Evolutionary conservation across 2,329 filamentous ascomycete species (phyloP), one percentile per base, ranked within the genome.

Genomic region (Sphaerulina populicola): DNA sequence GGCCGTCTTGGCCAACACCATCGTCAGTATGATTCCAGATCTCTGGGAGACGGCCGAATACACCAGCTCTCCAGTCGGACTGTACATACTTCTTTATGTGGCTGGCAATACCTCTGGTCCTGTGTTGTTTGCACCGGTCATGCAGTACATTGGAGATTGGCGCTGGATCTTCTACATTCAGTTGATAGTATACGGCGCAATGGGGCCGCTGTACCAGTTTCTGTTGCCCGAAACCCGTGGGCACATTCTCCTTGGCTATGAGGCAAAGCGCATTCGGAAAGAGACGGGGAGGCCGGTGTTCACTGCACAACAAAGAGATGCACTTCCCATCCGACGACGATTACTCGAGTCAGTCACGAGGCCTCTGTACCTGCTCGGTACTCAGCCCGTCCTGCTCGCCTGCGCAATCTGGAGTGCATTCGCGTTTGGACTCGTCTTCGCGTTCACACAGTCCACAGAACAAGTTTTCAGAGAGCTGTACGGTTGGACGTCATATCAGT

Each of bases 331-430:
- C 5, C 47, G 47, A 2, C 58, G 60, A 1, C 63, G 69, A 6
- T 55, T 75, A 9, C 57, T 57, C 18, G 64, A 64, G 36, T 62
- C 46, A 6, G 30, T 49, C 30, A 33, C 46, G 14, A 61, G 68
- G 8, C 69, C 70, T 0, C 39, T 64, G 11, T 66, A 67, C 35
- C 70, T 77, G 59, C 68, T 77, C 4, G 67, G 64, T 56, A 77
- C 74, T 1, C 75, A 78, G 62, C 70, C 70, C 2, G 74, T 78
- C 0, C 69, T 77, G 2, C 67, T 75, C 38, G 68, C 68, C 42
- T 69, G 72, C 42, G 74, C 73, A 1, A 51, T 77, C 14, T 76
- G 73, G 73, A 74, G 71, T 6, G 70, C 71, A 12, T 73, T 76
- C 51, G 68, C 68, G 51, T 66, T 73, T 44, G 72, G 72, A n/a